Conservation (phyloP, 1,284 basidiomycete species). For the Papiliotrema terrestris region DNA sequence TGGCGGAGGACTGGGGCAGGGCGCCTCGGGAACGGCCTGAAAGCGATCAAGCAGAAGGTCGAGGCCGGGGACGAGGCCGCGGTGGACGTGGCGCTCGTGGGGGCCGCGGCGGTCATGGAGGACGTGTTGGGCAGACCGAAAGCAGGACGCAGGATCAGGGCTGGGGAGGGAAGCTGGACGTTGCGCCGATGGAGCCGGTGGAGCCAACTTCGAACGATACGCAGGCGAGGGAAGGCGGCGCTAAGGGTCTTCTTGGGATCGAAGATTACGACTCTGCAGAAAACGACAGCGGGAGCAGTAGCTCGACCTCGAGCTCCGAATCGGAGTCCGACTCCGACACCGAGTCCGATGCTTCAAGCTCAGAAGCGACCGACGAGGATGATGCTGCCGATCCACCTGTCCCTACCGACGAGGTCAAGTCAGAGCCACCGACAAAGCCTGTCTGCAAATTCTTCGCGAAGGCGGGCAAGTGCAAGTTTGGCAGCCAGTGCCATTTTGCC, state of each 20-base stretch:
- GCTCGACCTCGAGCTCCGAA: constrained; percentile 1
- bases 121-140: background rate
- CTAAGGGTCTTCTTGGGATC: background rate
- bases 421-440: background rate
- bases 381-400: background rate
- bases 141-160: constrained; percentile 32
- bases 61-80: constrained; percentile 40
- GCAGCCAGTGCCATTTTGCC: constrained; percentile 32
- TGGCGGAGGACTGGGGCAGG: constrained; percentile 44
- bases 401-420: background rate
- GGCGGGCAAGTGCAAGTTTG: constrained; percentile 36
- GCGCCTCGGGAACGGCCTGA: background rate
- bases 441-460: constrained; percentile 37
- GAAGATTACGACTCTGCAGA: constrained; percentile 10
- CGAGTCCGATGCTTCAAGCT: constrained; percentile 7
- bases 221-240: background rate
- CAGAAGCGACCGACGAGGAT: background rate
- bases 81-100: constrained; percentile 30
- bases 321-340: constrained; percentile 20
- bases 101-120: background rate
- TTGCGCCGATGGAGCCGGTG: background rate
- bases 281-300: background rate
- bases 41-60: background rate
- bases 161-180: constrained; percentile 20
- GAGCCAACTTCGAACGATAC: background rate